These are phyloP conservation scores for Yamadazyma oceani DNA, from an alignment of 1,139 yeast genomes.

Conservation along the genomic window DNA sequence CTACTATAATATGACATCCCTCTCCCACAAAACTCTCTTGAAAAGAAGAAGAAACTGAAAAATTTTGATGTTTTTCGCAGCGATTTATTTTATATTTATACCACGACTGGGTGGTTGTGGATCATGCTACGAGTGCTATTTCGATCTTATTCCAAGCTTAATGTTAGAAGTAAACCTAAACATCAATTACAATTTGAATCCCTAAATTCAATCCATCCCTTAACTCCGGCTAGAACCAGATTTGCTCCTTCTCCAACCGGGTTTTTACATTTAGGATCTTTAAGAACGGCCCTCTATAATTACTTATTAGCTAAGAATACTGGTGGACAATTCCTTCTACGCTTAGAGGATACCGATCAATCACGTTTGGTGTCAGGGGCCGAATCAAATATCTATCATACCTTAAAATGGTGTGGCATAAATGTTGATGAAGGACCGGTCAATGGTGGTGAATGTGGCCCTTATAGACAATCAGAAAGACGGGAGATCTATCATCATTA, in stretches of 20 bases:
- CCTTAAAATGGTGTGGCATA: conserved; percentile 77
- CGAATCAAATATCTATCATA: conserved; percentile 73
- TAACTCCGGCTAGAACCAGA: conserved; percentile 74
- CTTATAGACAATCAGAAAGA: conserved; percentile 85
- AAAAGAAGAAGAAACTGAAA: conserved; percentile 1
- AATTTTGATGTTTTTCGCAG: background rate
- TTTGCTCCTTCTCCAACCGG: conserved; percentile 99
- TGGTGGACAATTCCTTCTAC: conserved; percentile 73
- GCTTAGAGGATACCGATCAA: conserved; percentile 92
- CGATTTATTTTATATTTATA: background rate
- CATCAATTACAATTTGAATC: background rate
- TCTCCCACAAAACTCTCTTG: no score
- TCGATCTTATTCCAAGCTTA: conserved; percentile 8
- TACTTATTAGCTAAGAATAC: conserved; percentile 78
- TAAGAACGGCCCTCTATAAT: conserved; percentile 90
- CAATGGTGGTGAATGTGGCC: conserved; percentile 66
- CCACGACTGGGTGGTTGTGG: no score
- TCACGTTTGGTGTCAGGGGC: conserved; percentile 78
- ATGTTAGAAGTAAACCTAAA: conserved; percentile 2
- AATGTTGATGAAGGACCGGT: conserved; percentile 80
- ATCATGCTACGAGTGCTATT: background rate
- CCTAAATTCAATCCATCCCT: conserved; percentile 38
- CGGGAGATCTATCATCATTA: conserved; percentile 60
- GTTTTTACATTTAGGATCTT: conserved; percentile 82
- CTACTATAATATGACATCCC: conserved; percentile 7